Base-by-base conservation (phyloP, 2,329 filamentous ascomycete species). In the Corynespora cassiicola region DNA sequence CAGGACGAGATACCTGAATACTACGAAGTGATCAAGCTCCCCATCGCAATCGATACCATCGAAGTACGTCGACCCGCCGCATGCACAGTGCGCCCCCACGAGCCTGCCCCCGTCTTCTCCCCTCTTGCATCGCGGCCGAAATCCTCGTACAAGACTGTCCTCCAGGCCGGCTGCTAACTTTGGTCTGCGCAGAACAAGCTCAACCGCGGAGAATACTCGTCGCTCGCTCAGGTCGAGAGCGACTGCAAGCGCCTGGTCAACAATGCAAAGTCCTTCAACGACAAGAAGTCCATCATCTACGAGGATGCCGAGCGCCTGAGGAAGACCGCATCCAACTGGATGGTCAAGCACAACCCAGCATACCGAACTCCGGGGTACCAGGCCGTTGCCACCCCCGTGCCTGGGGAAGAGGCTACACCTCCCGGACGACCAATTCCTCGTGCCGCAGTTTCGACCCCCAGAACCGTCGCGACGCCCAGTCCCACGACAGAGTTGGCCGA, bases 231-330 rank as follows among this genome's bases (percentile, higher is more conserved):
- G 32, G 74, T 96, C 9, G 90, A 96, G 68, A 85, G 87, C 60
- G 91, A 91, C 63, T 81, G 92, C 62, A 95, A 94, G 74, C 85
- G 90, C 48, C 87, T 96, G 78, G 86, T 95, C 38, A 79, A 83
- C 50, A 96, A 95, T 61, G 88, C 88, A 22, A 95, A 95, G 67
- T 84, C 89, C 36, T 94, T 83, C 70, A 92, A 92, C 59, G 78
- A 85, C 43, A 86, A 86, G 53, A 80, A 79, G 27, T 89, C 88
- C 0, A 73, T 82, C 40, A 77, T 87, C 23, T 92, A 86, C 61
- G 86, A 90, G 27, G 90, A 96, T 71, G 89, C 90, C 7, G 90
- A 96, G 68, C 83, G 89, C 31, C 81, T 96, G 29, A 81, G 90
- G 30, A 96, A 95, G 70, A 85, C 89, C 3, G 78, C 92, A 25